A percentile compares a stretch with the other conserved stretches of the same genome.
Conservation (phyloP, 306 rosid species). For the Trifolium fragiferum region DNA sequence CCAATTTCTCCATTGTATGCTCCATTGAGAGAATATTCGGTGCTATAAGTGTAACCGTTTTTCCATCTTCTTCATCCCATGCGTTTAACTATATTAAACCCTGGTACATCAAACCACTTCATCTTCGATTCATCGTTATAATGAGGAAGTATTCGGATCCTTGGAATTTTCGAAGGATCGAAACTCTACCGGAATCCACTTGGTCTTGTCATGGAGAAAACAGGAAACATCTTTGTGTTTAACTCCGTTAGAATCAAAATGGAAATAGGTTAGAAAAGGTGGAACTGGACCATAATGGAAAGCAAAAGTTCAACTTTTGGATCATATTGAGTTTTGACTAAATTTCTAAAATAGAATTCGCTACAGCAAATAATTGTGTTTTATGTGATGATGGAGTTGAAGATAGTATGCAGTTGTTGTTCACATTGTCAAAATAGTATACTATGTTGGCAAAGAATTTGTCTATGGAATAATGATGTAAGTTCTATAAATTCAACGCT, state of each 20-base stretch:
- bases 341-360: too few relatives aligned
- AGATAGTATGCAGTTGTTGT: too few relatives aligned
- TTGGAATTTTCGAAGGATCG: conserved; percentile 58
- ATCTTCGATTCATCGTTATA: conserved; percentile 64
- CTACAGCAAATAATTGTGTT: too few relatives aligned
- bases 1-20: conserved; percentile 78
- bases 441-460: too few relatives aligned
- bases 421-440: too few relatives aligned
- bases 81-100: conserved; percentile 85
- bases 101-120: conserved; percentile 88
- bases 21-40: conserved; percentile 80
- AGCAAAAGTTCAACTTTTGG: conserved; percentile 86
- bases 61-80: conserved; percentile 76
- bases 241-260: conserved; percentile 53
- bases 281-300: conserved; percentile 81
- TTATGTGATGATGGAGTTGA: too few relatives aligned
- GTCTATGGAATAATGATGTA: too few relatives aligned
- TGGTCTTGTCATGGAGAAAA: conserved; percentile 70
- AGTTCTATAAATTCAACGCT: too few relatives aligned
- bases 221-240: conserved; percentile 72
- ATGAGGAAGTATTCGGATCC: conserved; percentile 71
- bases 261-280: conserved; percentile 79
- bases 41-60: conserved; percentile 65
- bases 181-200: conserved; percentile 73
- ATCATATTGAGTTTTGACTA: too few relatives aligned